Conservation (phyloP, 345 rosid species). For the Dovyalis caffra region DNA sequence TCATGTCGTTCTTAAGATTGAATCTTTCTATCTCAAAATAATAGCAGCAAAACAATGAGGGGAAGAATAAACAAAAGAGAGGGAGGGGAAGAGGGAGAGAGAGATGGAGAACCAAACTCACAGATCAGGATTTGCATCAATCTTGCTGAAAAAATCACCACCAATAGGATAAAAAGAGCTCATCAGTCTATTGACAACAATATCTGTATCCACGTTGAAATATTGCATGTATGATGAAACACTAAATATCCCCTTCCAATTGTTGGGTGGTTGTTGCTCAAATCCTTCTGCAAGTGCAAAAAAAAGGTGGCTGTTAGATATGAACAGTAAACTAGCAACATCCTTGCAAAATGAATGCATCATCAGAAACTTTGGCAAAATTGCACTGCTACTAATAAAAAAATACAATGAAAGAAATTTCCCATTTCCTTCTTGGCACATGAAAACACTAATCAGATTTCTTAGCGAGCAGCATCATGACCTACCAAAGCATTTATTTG, state of each 20-base stretch:
- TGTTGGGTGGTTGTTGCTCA: conserved; percentile 75
- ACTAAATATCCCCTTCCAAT: conserved; percentile 81
- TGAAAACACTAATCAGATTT: not conserved
- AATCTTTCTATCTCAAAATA: conserved; percentile 1
- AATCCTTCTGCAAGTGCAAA: conserved; percentile 51
- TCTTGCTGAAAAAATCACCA: conserved; percentile 87
- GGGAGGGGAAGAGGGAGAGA: not conserved
- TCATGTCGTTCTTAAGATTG: not conserved
- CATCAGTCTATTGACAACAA: conserved; percentile 74
- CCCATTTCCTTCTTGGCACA: not conserved
- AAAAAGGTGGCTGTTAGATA: not conserved
- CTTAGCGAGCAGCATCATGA: not conserved
- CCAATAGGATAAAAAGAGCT: conserved; percentile 68
- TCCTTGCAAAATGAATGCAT: not conserved
- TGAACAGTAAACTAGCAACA: not conserved
- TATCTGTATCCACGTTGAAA: conserved; percentile 85
- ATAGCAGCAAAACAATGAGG: too few species aligned
- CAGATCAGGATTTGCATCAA: conserved; percentile 94
- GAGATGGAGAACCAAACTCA: conserved; percentile 41
- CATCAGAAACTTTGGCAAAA: not conserved
- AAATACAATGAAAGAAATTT: not conserved
- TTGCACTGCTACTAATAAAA: not conserved
- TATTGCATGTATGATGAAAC: conserved; percentile 78
- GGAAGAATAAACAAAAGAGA: not conserved
- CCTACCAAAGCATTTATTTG: not conserved